Evolutionary conservation across 805 yeast genomes (phyloP).

Genomic region (Kuraishia hungarica): DNA sequence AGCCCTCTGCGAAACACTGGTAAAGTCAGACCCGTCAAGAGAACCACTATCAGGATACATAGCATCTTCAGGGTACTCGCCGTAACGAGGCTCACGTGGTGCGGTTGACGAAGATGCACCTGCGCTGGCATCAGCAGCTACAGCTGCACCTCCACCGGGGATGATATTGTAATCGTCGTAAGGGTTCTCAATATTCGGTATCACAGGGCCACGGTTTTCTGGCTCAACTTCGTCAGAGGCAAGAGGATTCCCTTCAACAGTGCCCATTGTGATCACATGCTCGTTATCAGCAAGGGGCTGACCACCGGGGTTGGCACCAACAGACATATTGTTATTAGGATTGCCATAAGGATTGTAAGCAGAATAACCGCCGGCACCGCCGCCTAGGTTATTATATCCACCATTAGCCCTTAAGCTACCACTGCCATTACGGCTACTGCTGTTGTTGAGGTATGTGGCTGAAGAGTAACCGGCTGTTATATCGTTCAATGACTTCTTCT

Average conservation of each 20-base stretch:
- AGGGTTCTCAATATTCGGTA: slow-evolving; percentile 8
- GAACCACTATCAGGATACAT: slow-evolving; percentile 8
- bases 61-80: neutral
- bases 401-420: neutral
- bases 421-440: neutral
- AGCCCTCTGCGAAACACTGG: slow-evolving; percentile 74
- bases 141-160: slow-evolving; percentile 5
- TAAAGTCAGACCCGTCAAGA: slow-evolving; percentile 51
- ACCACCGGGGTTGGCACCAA: neutral
- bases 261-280: neutral
- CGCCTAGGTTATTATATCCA: neutral
- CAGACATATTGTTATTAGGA: neutral
- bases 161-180: slow-evolving; percentile 1
- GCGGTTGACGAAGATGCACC: neutral
- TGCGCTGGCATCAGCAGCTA: neutral
- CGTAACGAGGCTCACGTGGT: neutral
- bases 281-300: neutral
- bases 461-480: slow-evolving; percentile 6
- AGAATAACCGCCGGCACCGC: neutral
- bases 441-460: slow-evolving; percentile 3
- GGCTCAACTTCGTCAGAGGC: neutral
- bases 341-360: neutral
- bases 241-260: neutral
- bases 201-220: slow-evolving; percentile 4
- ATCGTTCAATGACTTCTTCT: slow-evolving; percentile 10